Conservation (phyloP, 768 basidiomycete species). For the Agaricus sinodeliciosus region DNA sequence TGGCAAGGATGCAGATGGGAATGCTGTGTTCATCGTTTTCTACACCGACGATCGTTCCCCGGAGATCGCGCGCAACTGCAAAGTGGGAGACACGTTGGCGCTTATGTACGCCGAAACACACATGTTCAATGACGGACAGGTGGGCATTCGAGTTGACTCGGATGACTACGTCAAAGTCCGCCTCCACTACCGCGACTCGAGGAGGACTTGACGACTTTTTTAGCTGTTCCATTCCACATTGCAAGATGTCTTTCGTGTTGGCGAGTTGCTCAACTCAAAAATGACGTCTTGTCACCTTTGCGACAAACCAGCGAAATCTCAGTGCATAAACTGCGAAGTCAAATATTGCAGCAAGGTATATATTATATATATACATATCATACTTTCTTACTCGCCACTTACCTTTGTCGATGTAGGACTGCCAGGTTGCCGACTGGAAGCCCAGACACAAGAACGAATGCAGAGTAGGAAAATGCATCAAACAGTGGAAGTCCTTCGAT, state of each 20-base stretch:
- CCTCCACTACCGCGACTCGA: neutral
- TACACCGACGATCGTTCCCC: constrained; percentile 13
- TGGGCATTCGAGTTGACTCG: constrained; percentile 10
- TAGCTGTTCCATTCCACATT: constrained; percentile 1
- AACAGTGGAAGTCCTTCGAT: constrained; percentile 5
- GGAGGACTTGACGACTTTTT: neutral
- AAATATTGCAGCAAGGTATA: constrained; percentile 8
- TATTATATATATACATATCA: no score
- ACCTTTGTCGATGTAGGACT: neutral
- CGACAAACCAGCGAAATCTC: neutral
- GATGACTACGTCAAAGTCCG: constrained; percentile 4
- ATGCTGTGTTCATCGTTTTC: constrained; percentile 7
- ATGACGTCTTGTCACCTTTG: constrained; percentile 5
- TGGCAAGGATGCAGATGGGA: constrained; percentile 13
- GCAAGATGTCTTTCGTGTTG: neutral
- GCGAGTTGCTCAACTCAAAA: neutral
- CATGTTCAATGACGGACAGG: constrained; percentile 12
- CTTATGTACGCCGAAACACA: constrained; percentile 16
- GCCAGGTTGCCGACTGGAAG: constrained; percentile 9
- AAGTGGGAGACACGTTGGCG: constrained; percentile 12
- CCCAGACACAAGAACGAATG: constrained; percentile 8
- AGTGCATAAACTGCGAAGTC: constrained; percentile 4
- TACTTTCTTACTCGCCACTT: neutral
- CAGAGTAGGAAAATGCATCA: neutral
- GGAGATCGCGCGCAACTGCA: neutral